Evolutionary conservation across 257 asterid species (phyloP), one percentile per base, ranked within the genome.

Genomic region (Ligustrum vulgare): DNA sequence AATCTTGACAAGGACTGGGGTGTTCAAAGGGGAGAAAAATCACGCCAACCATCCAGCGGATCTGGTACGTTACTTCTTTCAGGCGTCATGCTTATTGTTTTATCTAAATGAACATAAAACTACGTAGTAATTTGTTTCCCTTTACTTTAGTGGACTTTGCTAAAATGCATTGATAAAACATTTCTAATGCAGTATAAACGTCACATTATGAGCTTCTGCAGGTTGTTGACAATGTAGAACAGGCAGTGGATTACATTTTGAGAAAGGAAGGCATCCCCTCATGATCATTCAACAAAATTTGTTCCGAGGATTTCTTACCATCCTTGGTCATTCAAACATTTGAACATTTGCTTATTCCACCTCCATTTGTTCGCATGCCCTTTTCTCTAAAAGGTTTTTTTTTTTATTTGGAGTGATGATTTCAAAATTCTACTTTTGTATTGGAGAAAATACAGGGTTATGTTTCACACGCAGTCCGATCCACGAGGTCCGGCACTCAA

Each of bases 141-240:
- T 41, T 32, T 11, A 8, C 63, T 41, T 66, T 33, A 45, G 36
- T 18, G 32, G 71, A 51, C 36, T 64, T 80, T 37, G 43, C 45
- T 25, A 56, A 6, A 28, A 60, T 39, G 33, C 31, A 34, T 35
- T 36, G 62, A 9, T 22, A 41, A 45, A 5, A 39, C 60, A 9
- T 28, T 71, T 18, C 37, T 1, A 12, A 43, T 45, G 4, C 7
- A 45, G n/a, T 45, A 45, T n/a, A 56, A 56, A 56, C 20, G 10
- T 0, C 25, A 37, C 28, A 31, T 18, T 15, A 25, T 18, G 39
- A 34, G 28, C 35, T 56, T 56, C 12, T 81, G 78, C 89, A 93
- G 98, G 96, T 93, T 70, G 95, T 93, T 25, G 97, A 93, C 83
- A 84, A 86, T 12, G 96, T 91, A 75, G 97, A 91, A 73, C 93